Conservation (phyloP, 345 rosid species). For the Hibiscus syriacus region DNA sequence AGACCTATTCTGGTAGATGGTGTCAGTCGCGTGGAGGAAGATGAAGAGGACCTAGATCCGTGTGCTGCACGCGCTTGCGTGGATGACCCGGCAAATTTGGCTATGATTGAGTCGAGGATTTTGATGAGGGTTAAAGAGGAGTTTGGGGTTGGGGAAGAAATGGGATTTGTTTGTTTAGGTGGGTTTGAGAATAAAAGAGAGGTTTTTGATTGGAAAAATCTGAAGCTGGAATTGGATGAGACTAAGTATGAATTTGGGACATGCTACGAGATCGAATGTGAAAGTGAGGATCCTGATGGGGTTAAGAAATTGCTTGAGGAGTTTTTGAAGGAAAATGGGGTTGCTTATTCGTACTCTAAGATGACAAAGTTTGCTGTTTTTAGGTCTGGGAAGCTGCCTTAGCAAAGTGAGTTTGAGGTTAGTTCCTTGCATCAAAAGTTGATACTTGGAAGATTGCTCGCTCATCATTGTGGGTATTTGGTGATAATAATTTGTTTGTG, state of each 20-base stretch:
- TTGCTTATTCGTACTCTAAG: too few relatives aligned
- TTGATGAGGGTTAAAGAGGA: conserved; percentile 59
- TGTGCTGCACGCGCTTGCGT: conserved; percentile 36
- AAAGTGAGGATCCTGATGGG: too few relatives aligned
- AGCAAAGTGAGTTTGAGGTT: conserved; percentile 20
- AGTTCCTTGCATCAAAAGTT: background rate
- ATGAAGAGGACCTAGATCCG: conserved; percentile 66
- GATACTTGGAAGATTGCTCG: background rate
- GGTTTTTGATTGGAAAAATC: too few relatives aligned
- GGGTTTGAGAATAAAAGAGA: too few relatives aligned
- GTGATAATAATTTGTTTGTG: too few relatives aligned
- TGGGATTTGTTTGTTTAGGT: too few relatives aligned
- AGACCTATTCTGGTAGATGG: too few relatives aligned
- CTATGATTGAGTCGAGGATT: conserved; percentile 43
- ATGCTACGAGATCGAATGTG: conserved; percentile 71
- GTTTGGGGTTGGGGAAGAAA: too few relatives aligned
- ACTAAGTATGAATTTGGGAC: conserved; percentile 63
- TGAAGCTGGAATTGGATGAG: conserved; percentile 91
- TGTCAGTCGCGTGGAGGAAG: too few relatives aligned
- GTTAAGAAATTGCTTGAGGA: conserved; percentile 55
- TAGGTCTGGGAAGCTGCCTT: conserved; percentile 65
- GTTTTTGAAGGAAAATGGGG: conserved; percentile 46
- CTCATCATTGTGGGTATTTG: background rate
- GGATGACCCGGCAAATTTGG: conserved; percentile 36
- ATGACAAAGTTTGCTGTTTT: conserved; percentile 73